Conservation (phyloP, 257 asterid species). For the Anisodus tanguticus region DNA sequence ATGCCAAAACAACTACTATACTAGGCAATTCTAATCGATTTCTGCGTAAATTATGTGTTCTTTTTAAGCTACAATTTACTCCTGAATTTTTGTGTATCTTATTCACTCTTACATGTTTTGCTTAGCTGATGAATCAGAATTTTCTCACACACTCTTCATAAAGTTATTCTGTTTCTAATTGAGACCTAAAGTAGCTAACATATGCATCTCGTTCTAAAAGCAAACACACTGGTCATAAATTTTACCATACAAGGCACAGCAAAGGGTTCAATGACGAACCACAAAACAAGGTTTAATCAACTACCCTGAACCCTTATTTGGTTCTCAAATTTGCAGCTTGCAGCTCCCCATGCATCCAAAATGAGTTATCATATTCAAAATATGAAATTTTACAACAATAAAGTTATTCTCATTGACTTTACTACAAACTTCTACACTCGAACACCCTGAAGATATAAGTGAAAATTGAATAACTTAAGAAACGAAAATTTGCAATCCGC, state of each 20-base stretch:
- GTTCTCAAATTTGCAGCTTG: neutral
- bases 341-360: neutral
- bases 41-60: too few species aligned
- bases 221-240: neutral
- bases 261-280: neutral
- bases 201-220: too few species aligned
- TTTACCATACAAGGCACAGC: neutral
- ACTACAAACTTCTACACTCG: constrained; percentile 46
- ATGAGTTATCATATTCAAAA: neutral
- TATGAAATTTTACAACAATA: neutral
- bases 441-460: constrained; percentile 28
- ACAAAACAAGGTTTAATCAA: neutral
- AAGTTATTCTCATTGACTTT: constrained; percentile 13
- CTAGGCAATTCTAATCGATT: too few species aligned
- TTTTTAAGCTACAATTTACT: too few species aligned
- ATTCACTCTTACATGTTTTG: too few species aligned
- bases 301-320: neutral
- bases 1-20: too few species aligned
- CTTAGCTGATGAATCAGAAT: too few species aligned
- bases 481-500: constrained; percentile 25
- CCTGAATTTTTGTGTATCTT: too few species aligned
- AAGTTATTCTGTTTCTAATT: too few species aligned
- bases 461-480: constrained; percentile 8
- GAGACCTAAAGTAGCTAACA: too few species aligned
- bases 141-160: too few species aligned